Percentiles rank a stretch among this genome's conserved stretches.
phyloP scores from a whole-genome alignment of 1,139 yeast species.

The Zygosaccharomyces sapae region DNA sequence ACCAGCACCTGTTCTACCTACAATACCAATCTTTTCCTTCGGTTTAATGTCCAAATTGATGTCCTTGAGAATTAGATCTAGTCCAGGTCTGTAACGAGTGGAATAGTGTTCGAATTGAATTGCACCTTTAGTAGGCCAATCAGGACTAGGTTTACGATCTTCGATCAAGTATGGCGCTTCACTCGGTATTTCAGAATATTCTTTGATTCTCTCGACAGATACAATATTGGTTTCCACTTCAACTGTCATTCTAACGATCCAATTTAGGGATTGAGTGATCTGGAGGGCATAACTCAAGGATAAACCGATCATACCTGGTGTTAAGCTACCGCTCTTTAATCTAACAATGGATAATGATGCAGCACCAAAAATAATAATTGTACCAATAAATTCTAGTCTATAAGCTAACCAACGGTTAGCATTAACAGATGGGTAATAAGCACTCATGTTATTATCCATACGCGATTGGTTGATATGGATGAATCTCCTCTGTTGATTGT shows the following conservation, averaged over 20 bases:
- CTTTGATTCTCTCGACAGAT: slow-evolving; percentile 90
- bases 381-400: slow-evolving; percentile 84
- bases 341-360: slow-evolving; percentile 75
- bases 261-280: slow-evolving; percentile 86
- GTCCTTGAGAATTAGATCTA: slow-evolving; percentile 73
- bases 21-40: slow-evolving; percentile 88
- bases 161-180: slow-evolving; percentile 82
- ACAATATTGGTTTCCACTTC: slow-evolving; percentile 97
- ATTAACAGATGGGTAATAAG: slow-evolving; percentile 88
- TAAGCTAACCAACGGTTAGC: slow-evolving; percentile 98
- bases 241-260: slow-evolving; percentile 98
- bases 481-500: slow-evolving; percentile 71
- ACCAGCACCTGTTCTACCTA: slow-evolving; percentile 97
- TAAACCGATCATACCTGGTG: slow-evolving; percentile 90
- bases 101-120: slow-evolving; percentile 71
- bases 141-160: slow-evolving; percentile 57
- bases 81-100: slow-evolving; percentile 78
- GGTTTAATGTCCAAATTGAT: slow-evolving; percentile 66
- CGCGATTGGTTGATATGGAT: slow-evolving; percentile 67
- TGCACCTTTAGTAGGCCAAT: slow-evolving; percentile 80
- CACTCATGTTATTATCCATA: slow-evolving; percentile 82
- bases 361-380: slow-evolving; percentile 78
- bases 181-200: slow-evolving; percentile 68
- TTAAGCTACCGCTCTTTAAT: slow-evolving; percentile 60
- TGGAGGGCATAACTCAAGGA: slow-evolving; percentile 90